phyloP scores from a whole-genome alignment of 129 eudicot genomes.

The Arctium lappa region DNA sequence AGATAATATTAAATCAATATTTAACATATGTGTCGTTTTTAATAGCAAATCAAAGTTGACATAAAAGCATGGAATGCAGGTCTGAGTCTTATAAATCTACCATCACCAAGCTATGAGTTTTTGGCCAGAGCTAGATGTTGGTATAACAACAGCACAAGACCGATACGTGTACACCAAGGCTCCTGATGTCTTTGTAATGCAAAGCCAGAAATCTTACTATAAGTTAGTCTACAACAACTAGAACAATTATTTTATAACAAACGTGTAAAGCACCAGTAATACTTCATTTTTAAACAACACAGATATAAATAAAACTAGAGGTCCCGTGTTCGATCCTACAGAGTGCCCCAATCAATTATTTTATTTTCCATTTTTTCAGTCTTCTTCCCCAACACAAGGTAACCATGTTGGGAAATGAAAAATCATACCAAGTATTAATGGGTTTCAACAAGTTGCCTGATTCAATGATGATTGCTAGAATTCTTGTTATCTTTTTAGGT shows the following conservation, averaged over 20 bases:
- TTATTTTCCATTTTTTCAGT: neutral
- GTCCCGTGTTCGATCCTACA: slow-evolving; percentile 91
- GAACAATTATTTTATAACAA: neutral
- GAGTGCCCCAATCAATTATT: slow-evolving; percentile 34
- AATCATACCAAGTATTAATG: neutral
- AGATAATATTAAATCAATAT: neutral
- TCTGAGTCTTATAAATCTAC: neutral
- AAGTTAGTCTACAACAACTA: neutral
- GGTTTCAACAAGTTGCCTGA: neutral
- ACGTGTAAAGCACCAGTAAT: neutral
- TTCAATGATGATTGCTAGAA: neutral
- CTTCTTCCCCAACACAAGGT: neutral
- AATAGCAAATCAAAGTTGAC: neutral
- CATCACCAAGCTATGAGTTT: neutral
- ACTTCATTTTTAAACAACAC: neutral
- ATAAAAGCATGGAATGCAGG: neutral
- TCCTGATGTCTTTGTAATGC: neutral
- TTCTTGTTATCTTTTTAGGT: neutral
- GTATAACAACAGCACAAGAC: neutral
- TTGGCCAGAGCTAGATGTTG: neutral
- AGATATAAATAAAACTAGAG: slow-evolving; percentile 22
- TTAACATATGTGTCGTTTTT: neutral
- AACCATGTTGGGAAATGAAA: neutral
- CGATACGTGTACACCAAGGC: neutral
- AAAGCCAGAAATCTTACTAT: neutral